phyloP scores from a whole-genome alignment of 108 stramenopile genomes.

The Asterionellopsis glacialis region DNA sequence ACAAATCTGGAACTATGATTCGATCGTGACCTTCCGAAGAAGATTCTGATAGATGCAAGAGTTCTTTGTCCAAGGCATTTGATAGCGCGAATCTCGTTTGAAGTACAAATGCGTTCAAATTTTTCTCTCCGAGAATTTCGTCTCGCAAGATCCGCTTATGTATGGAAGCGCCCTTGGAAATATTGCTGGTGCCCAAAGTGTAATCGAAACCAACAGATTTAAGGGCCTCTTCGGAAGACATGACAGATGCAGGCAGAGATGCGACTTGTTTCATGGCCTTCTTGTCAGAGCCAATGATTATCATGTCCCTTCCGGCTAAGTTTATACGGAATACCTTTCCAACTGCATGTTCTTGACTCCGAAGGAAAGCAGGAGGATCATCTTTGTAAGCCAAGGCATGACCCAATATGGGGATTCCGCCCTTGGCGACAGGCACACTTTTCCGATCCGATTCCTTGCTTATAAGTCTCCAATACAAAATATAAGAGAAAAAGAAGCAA shows the following conservation, averaged over 20 bases:
- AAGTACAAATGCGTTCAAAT: slow-evolving; percentile 3
- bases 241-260: slow-evolving; percentile 25
- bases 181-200: slow-evolving; percentile 40
- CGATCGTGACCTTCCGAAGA: neutral
- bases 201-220: slow-evolving; percentile 50
- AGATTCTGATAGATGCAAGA: neutral
- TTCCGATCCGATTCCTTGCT: too few relatives aligned
- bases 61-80: slow-evolving; percentile 11
- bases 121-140: slow-evolving; percentile 1
- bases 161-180: slow-evolving; percentile 36
- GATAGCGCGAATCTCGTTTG: slow-evolving; percentile 7
- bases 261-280: slow-evolving; percentile 25
- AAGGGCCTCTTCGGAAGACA: slow-evolving; percentile 33
- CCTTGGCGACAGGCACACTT: slow-evolving; percentile 34
- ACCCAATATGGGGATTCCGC: slow-evolving; percentile 40
- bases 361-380: slow-evolving; percentile 33
- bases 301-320: slow-evolving; percentile 49
- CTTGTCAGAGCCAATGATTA: slow-evolving; percentile 19
- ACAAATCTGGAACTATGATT: slow-evolving; percentile 23
- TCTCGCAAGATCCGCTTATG: slow-evolving; percentile 41
- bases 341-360: slow-evolving; percentile 1
- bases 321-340: slow-evolving; percentile 49
- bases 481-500: too few relatives aligned
- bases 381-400: slow-evolving; percentile 35
- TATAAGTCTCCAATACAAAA: too few relatives aligned